Conservation (phyloP, 169 alveolate genomes). For the Eimeria tenella region DNA sequence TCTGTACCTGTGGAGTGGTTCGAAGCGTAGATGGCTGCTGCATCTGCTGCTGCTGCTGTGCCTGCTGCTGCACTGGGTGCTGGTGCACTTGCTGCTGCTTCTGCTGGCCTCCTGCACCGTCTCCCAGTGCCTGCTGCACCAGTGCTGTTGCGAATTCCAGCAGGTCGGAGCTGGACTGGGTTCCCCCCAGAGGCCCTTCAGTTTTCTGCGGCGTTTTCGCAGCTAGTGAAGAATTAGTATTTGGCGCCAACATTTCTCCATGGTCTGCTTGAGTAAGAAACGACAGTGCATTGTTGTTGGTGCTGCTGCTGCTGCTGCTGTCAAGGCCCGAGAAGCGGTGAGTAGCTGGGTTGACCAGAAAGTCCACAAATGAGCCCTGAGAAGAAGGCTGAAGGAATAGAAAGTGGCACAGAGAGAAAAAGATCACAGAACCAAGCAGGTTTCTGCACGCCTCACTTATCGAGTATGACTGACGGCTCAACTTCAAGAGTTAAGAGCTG, state of each 20-base stretch:
- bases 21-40: background rate
- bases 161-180: background rate
- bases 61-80: background rate
- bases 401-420: background rate
- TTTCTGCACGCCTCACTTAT: too few relatives aligned
- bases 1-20: background rate
- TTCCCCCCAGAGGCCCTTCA: background rate
- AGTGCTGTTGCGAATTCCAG: constrained; percentile 10
- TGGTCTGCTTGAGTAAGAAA: background rate
- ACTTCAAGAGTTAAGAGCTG: too few relatives aligned
- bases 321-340: background rate
- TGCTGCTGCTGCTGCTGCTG: constrained; percentile 4
- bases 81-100: background rate
- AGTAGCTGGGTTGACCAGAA: background rate
- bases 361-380: constrained; percentile 23
- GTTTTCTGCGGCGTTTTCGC: background rate
- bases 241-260: background rate
- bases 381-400: background rate
- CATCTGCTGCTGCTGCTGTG: background rate
- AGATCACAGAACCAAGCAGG: too few relatives aligned
- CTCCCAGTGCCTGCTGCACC: constrained; percentile 19
- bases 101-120: background rate
- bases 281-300: constrained; percentile 4
- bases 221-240: background rate
- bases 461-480: too few relatives aligned